Evolutionary conservation across 176 grass and related monocot species (phyloP), one percentile per base, ranked within the genome.

Genomic region (Luzula sylvatica): DNA sequence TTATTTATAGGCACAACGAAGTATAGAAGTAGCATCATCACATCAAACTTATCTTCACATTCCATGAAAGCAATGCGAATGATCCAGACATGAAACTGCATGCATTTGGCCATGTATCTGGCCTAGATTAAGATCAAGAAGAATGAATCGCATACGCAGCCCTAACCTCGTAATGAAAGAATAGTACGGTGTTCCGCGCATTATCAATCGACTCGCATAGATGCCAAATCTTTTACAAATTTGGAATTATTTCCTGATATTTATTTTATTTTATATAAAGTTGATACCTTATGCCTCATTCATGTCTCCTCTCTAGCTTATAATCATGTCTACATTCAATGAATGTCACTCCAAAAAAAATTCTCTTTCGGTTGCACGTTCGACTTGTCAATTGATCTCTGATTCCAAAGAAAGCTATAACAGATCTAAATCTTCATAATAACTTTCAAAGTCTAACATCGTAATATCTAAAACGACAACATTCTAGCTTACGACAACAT

Each of bases 301-400:
- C 15, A 11, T 13, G 9, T 41, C n/a, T n/a, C n/a, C n/a, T n/a
- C n/a, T n/a, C 11, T 22, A 58, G 11, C 11, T 41, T 22, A 38
- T 20, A 18, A 56, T 48, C 5, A 57, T 26, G 79, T 88, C 84
- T 46, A 88, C 74, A 70, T 88, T 88, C 79, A 76, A 58, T 69
- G 78, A 25, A 88, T 21, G 50, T 38, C 15, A 39, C 8, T 9
- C 20, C 30, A 4, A 35, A 35, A 7, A 35, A 4, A 9, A 62
- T 42, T 47, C 17, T 8, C 21, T 61, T 61, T 58, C 11, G 11
- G 18, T 46, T 16, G 3, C 13, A 28, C 7, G 11, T 46, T 62
- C 1, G 13, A 62, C 7, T 38, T 55, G 23, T 28, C 17, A 17
- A 46, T 4, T 19, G 25, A 20, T 40, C 11, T 40, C 11, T 40